A percentile compares a stretch with the other conserved stretches of the same genome.
These are phyloP conservation scores for Ochromonadaceae sp. DNA, from an alignment of 352 stramenopile species.

Conservation along the genomic window DNA sequence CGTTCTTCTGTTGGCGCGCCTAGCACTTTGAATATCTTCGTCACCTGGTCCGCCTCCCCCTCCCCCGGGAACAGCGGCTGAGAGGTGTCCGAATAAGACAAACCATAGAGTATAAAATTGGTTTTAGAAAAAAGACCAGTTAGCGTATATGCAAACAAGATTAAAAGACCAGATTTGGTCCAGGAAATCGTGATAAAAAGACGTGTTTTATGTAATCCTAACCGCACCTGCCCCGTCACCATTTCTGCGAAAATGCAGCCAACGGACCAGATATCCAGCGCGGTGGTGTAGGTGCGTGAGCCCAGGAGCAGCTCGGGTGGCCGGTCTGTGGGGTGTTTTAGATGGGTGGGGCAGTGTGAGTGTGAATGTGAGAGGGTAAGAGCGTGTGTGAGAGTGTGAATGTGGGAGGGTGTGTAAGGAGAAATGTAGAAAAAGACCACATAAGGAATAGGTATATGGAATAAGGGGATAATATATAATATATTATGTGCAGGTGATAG, in stretches of 20 bases:
- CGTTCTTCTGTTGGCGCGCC: constrained; percentile 43
- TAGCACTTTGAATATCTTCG: constrained; percentile 50
- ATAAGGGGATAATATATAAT: not conserved
- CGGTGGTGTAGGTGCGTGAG: constrained; percentile 25
- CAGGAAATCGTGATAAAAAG: constrained; percentile 47
- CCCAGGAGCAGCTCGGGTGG: constrained; percentile 74
- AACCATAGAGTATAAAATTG: too few species aligned
- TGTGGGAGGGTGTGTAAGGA: not conserved
- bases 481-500: not conserved
- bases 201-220: too few species aligned
- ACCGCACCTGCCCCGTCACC: constrained; percentile 51
- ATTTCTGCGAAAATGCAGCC: constrained; percentile 97
- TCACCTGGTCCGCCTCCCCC: constrained; percentile 47
- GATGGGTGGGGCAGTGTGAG: too few species aligned
- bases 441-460: not conserved
- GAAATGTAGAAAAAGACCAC: not conserved
- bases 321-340: constrained; percentile 61
- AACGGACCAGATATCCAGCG: constrained; percentile 79
- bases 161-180: too few species aligned
- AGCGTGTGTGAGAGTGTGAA: not conserved
- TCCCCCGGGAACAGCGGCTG: constrained; percentile 46
- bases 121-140: too few species aligned
- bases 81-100: too few species aligned
- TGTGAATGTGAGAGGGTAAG: constrained; percentile 22
- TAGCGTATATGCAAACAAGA: too few species aligned